Percentiles rank a stretch among this genome's conserved stretches.
Evolutionary conservation across 1,139 yeast genomes (phyloP).

Genomic region (Hemisphaericaspora subhashii): DNA sequence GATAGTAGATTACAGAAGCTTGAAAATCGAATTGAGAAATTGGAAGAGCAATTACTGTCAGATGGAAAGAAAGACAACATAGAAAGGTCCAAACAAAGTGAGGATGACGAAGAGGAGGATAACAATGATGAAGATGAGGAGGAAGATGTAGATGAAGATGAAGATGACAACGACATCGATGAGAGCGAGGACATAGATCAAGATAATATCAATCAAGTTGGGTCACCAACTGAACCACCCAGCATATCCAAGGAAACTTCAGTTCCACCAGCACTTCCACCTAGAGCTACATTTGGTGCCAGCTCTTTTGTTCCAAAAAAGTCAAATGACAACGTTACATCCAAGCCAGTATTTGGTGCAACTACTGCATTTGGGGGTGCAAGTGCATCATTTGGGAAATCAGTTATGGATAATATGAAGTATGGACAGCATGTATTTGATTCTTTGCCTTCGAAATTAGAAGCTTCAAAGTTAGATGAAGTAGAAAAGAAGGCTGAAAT

Average conservation of each 20-base stretch:
- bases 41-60: slow-evolving; percentile 15
- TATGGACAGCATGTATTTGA: slow-evolving; percentile 38
- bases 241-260: slow-evolving; percentile 1
- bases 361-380: slow-evolving; percentile 58
- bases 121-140: not conserved
- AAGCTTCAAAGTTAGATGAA: slow-evolving; percentile 5
- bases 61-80: no score
- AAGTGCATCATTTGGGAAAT: slow-evolving; percentile 57
- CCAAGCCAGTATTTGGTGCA: slow-evolving; percentile 43
- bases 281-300: slow-evolving; percentile 32
- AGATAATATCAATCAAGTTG: not conserved
- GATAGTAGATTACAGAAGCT: slow-evolving; percentile 12
- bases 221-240: slow-evolving; percentile 5
- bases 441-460: slow-evolving; percentile 17
- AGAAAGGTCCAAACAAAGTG: slow-evolving; percentile 3
- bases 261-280: slow-evolving; percentile 18
- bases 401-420: slow-evolving; percentile 21
- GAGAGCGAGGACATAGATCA: not conserved
- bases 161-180: slow-evolving; percentile 8
- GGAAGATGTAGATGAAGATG: slow-evolving; percentile 3
- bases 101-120: not conserved
- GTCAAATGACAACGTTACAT: slow-evolving; percentile 7
- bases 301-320: slow-evolving; percentile 25
- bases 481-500: slow-evolving; percentile 5
- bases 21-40: slow-evolving; percentile 20